Conservation (phyloP, 805 yeast genomes). For the Cyberlindnera xishuangbannaensis region DNA sequence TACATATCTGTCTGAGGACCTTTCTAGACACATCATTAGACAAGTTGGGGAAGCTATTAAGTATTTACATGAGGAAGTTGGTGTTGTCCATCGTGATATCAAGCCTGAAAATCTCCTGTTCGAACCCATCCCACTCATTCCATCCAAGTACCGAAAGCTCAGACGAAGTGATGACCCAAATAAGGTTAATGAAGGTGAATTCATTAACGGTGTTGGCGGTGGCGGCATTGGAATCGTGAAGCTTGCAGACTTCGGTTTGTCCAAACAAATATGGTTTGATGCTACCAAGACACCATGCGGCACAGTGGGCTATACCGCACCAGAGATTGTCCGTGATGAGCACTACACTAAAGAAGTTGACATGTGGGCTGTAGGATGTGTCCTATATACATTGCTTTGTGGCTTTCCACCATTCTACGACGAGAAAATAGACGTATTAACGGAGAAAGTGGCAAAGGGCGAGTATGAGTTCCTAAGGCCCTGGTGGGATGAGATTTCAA, state of each 20-base stretch:
- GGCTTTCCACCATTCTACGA: constrained; percentile 87
- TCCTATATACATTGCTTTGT: constrained; percentile 84
- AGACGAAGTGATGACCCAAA: constrained; percentile 61
- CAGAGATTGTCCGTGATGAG: constrained; percentile 94
- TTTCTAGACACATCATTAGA: constrained; percentile 54
- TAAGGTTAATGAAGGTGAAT: constrained; percentile 85
- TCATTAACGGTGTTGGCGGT: constrained; percentile 75
- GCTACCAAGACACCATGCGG: constrained; percentile 98
- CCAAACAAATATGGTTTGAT: constrained; percentile 73
- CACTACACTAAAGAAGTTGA: constrained; percentile 90
- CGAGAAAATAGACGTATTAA: constrained; percentile 54
- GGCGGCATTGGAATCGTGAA: constrained; percentile 89
- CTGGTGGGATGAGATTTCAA: constrained; percentile 84
- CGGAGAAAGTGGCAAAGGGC: constrained; percentile 65
- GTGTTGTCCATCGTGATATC: constrained; percentile 78
- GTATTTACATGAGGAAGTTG: constrained; percentile 66
- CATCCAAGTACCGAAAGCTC: constrained; percentile 23
- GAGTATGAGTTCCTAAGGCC: constrained; percentile 71
- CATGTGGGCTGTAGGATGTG: constrained; percentile 99
- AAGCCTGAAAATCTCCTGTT: constrained; percentile 75
- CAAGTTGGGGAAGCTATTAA: constrained; percentile 62
- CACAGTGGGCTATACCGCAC: constrained; percentile 97
- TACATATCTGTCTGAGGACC: constrained; percentile 61
- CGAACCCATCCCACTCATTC: constrained; percentile 49
- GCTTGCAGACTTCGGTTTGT: constrained; percentile 92